Evolutionary conservation across 371 early-diverging fungal species (phyloP), one percentile per base, ranked within the genome.

Genomic region (Fennellomyces sp.): DNA sequence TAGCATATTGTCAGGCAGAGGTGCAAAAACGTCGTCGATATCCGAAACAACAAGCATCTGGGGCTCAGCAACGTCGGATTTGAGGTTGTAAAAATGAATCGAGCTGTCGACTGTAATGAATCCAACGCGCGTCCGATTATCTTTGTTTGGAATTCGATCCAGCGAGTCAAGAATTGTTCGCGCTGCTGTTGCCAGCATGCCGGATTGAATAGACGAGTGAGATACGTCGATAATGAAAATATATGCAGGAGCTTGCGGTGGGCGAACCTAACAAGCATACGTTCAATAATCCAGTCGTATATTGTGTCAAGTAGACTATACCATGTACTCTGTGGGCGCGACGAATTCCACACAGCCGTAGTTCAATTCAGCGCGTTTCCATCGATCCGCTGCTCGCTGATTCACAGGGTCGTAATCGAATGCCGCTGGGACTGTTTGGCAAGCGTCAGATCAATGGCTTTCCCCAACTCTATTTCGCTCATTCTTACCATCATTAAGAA

Each of bases 201-300:
- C 82, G 3, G 90, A 86, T 73, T 93, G 92, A 11, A 96, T 85
- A 11, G 97, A 88, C 11, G 91, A 82, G 63, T 87, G 91, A 2
- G 95, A 93, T 0, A 97, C 96, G 73, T 97, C 98, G 47, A 97
- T 91, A 19, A 97, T 80, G 73, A 97, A 97, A 48, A 96, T 73
- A 61, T 89, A 89, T 6, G 95, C 94, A 31, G 95, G 91, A 19
- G 98, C 96, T 75, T 95, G 96, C 35, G 98, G 98, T 15, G 98
- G 96, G 6, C 91, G 87, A 11, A 88, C 77, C 79, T 79, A n/a
- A 23, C 27, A 55, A 17, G 52, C 11, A 8, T 15, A 7, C 21
- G 10, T 17, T 27, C 33, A 56, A 60, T 15, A 28, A 47, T 29
- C 25, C 35, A n/a, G 17, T 36, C 11, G 30, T 6, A 12, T 50